Percentiles rank a stretch among this genome's conserved stretches.
Evolutionary conservation across 2,329 filamentous ascomycete genomes (phyloP).

Genomic region (Sporothrix brunneoviolacea): DNA sequence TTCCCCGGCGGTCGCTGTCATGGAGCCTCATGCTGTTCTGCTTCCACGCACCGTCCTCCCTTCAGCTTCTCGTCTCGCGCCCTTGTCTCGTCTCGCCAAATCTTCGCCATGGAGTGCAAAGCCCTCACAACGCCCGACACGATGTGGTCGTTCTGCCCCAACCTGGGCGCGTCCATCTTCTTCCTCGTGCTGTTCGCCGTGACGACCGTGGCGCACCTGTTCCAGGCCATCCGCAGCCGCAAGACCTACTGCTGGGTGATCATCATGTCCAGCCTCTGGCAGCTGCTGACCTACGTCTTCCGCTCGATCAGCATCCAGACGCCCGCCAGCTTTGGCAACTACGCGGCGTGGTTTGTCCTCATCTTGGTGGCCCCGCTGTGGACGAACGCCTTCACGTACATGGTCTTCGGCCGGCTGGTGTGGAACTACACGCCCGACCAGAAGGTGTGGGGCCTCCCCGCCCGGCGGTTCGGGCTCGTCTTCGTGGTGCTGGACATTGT

Average conservation of each 20-base stretch:
- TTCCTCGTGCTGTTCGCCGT: conserved; percentile 10
- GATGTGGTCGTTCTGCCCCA: conserved; percentile 15
- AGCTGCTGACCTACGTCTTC: conserved; percentile 20
- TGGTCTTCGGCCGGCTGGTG: conserved; percentile 36
- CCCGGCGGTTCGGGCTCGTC: conserved; percentile 32
- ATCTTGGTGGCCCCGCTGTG: conserved; percentile 37
- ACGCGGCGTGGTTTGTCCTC: conserved; percentile 29
- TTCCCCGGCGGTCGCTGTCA: too few relatives aligned
- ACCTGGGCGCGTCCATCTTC: conserved; percentile 3
- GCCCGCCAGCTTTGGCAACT: conserved; percentile 23
- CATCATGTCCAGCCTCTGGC: conserved; percentile 33
- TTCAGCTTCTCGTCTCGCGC: too few relatives aligned
- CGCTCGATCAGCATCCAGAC: conserved; percentile 32
- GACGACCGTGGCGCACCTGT: neutral
- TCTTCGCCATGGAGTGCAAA: neutral
- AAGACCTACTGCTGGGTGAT: conserved; percentile 29
- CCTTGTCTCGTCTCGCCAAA: too few relatives aligned
- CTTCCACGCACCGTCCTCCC: too few relatives aligned
- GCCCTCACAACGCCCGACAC: conserved; percentile 9
- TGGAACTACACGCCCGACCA: conserved; percentile 32
- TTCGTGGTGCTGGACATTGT: conserved; percentile 43
- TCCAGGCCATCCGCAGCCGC: conserved; percentile 8
- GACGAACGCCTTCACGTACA: conserved; percentile 40
- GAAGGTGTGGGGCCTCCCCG: conserved; percentile 25
- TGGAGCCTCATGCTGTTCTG: too few relatives aligned